A percentile compares a stretch with the other conserved stretches of the same genome.
Conservation (phyloP, 768 basidiomycete species). For the Baorangia bicolor region DNA sequence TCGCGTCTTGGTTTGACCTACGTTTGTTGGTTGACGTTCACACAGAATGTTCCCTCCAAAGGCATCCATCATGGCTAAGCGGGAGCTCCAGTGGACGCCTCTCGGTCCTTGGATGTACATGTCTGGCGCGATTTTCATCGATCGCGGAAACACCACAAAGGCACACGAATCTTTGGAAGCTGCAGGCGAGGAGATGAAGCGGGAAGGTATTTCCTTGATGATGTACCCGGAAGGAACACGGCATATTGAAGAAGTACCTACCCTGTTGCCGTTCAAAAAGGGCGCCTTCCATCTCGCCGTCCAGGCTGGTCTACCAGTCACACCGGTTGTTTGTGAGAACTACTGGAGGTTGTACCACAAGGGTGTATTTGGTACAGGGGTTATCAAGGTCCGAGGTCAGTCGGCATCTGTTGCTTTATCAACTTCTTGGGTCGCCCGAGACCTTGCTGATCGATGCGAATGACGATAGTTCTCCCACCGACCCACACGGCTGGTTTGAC, state of each 20-base stretch:
- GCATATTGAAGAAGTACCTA: slow-evolving; percentile 59
- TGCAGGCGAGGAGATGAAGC: slow-evolving; percentile 80
- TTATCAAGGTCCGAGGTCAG: slow-evolving; percentile 74
- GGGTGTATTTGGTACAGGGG: slow-evolving; percentile 72
- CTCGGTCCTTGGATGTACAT: slow-evolving; percentile 90
- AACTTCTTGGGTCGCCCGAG: background rate
- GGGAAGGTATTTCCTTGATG: slow-evolving; percentile 72
- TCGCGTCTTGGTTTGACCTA: slow-evolving; percentile 2
- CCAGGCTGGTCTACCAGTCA: slow-evolving; percentile 85
- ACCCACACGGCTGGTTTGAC: slow-evolving; percentile 74
- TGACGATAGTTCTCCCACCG: slow-evolving; percentile 78
- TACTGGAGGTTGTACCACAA: slow-evolving; percentile 86
- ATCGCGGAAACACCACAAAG: slow-evolving; percentile 73
- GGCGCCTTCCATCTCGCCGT: slow-evolving; percentile 97
- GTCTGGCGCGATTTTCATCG: slow-evolving; percentile 88
- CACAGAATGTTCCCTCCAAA: slow-evolving; percentile 76
- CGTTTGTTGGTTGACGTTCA: slow-evolving; percentile 4
- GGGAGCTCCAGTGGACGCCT: slow-evolving; percentile 81
- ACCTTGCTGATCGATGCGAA: slow-evolving; percentile 1
- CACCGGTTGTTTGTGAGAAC: slow-evolving; percentile 91
- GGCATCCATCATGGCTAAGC: slow-evolving; percentile 91
- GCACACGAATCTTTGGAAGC: slow-evolving; percentile 75
- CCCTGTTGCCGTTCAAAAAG: slow-evolving; percentile 90
- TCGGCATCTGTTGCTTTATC: background rate
- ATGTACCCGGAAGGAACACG: slow-evolving; percentile 98